Conservation (phyloP, 2,329 filamentous ascomycete species). For the Pyrenophora tritici-repentis region DNA sequence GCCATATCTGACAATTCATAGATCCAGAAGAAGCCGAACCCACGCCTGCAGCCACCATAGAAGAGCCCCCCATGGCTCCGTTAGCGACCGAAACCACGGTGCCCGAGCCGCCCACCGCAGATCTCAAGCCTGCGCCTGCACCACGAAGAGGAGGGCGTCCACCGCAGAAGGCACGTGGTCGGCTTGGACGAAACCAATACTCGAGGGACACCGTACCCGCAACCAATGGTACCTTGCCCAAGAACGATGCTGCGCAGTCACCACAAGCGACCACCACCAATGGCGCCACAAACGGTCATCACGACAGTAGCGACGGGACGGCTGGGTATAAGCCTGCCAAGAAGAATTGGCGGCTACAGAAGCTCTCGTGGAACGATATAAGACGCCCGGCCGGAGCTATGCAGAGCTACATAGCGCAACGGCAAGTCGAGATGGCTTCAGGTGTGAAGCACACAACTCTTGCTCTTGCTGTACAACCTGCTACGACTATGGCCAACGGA, state of each 20-base stretch:
- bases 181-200: constrained; percentile 48
- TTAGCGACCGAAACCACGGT: constrained; percentile 30
- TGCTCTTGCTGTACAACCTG: constrained; percentile 33
- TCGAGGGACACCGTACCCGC: constrained; percentile 42
- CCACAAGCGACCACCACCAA: constrained; percentile 41
- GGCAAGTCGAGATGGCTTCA: constrained; percentile 79
- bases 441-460: constrained; percentile 53
- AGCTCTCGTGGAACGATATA: constrained; percentile 84
- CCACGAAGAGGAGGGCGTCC: constrained; percentile 44
- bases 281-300: constrained; percentile 43
- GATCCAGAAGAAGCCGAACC: constrained; percentile 36
- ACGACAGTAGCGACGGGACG: constrained; percentile 62
- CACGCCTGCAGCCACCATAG: constrained; percentile 28
- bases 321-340: constrained; percentile 64
- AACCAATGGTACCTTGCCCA: constrained; percentile 42
- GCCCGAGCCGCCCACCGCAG: constrained; percentile 31
- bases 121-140: constrained; percentile 35
- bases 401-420: constrained; percentile 86
- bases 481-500: constrained; percentile 29
- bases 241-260: constrained; percentile 37
- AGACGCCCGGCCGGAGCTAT: constrained; percentile 82
- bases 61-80: constrained; percentile 34
- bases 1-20: constrained; percentile 29
- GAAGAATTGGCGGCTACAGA: constrained; percentile 59
- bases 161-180: constrained; percentile 38